Conservation (phyloP, 2,329 filamentous ascomycete genomes). For the Mycosphaerella sp. region DNA sequence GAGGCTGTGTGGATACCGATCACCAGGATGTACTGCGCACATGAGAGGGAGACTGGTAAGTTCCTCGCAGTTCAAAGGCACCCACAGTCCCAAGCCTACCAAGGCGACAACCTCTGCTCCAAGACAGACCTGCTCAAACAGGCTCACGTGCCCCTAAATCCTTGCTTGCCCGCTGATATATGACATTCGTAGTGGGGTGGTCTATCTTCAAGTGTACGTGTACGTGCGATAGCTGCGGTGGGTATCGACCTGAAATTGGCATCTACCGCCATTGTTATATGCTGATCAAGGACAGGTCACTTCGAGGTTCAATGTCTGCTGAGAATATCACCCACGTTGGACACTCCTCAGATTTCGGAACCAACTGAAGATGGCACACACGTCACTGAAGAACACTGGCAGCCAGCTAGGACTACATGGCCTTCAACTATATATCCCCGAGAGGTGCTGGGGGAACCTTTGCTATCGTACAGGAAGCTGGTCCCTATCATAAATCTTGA, state of each 20-base stretch:
- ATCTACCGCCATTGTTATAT: neutral
- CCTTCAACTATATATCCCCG: constrained; percentile 9
- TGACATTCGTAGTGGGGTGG: constrained; percentile 10
- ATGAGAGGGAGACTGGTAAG: constrained; percentile 12
- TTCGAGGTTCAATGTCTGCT: constrained; percentile 19
- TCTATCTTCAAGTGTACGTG: constrained; percentile 15
- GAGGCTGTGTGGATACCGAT: constrained; percentile 17
- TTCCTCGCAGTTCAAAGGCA: no score
- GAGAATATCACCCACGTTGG: constrained; percentile 13
- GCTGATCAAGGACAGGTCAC: constrained; percentile 6
- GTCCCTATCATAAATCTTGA: constrained; percentile 15
- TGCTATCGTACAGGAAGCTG: constrained; percentile 12
- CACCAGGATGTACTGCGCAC: constrained; percentile 19
- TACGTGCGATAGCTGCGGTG: constrained; percentile 18
- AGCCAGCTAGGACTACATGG: constrained; percentile 8
- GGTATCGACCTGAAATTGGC: no score
- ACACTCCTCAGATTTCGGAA: constrained; percentile 9
- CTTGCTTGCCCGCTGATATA: no score
- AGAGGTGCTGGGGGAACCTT: constrained; percentile 12
- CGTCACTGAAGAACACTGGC: constrained; percentile 18
- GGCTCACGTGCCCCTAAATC: no score
- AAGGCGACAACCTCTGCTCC: no score
- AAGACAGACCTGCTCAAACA: no score
- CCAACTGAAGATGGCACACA: constrained; percentile 10
- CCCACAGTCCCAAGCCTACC: no score